A percentile compares a stretch with the other conserved stretches of the same genome.
phyloP scores from a whole-genome alignment of 495 filamentous ascomycete genomes.

The Aspergillus olivimuriae region DNA sequence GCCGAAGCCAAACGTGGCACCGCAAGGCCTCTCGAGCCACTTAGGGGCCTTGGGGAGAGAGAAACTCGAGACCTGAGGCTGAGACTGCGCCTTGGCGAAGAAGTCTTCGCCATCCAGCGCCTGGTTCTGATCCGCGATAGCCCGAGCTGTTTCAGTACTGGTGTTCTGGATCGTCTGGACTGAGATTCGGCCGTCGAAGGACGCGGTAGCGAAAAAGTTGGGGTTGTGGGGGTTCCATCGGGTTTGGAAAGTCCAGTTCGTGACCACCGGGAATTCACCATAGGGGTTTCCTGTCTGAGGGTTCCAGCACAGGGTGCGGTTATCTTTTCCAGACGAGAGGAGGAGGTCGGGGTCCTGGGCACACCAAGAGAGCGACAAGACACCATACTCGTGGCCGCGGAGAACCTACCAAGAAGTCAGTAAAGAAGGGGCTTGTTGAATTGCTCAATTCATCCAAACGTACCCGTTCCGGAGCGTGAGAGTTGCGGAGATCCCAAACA shows the following conservation, averaged over 20 bases:
- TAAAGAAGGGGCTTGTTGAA: no score
- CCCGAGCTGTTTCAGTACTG: slow-evolving; percentile 42
- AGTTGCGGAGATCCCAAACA: slow-evolving; percentile 93
- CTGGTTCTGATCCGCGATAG: slow-evolving; percentile 54
- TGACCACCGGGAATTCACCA: slow-evolving; percentile 93
- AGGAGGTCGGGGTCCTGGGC: slow-evolving; percentile 83
- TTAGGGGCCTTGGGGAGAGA: slow-evolving; percentile 78
- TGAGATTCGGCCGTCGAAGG: slow-evolving; percentile 91
- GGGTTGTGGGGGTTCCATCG: slow-evolving; percentile 93
- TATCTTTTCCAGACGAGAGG: slow-evolving; percentile 94
- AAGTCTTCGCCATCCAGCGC: slow-evolving; percentile 89
- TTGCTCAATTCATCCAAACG: no score
- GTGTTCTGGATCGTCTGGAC: slow-evolving; percentile 93
- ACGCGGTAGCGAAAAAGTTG: slow-evolving; percentile 83
- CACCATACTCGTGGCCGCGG: slow-evolving; percentile 82
- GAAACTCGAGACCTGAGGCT: slow-evolving; percentile 84
- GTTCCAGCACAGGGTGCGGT: slow-evolving; percentile 93
- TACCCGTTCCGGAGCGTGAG: slow-evolving; percentile 83
- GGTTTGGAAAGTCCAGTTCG: slow-evolving; percentile 97
- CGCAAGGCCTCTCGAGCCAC: slow-evolving; percentile 81
- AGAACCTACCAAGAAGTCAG: slow-evolving; percentile 54
- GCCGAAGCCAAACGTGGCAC: slow-evolving; percentile 92
- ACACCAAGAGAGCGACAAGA: slow-evolving; percentile 96
- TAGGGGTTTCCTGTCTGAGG: slow-evolving; percentile 78
- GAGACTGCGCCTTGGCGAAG: slow-evolving; percentile 86